Evolutionary conservation across 176 grass and related monocot genomes (phyloP).

Genomic region (Paspalum vaginatum): DNA sequence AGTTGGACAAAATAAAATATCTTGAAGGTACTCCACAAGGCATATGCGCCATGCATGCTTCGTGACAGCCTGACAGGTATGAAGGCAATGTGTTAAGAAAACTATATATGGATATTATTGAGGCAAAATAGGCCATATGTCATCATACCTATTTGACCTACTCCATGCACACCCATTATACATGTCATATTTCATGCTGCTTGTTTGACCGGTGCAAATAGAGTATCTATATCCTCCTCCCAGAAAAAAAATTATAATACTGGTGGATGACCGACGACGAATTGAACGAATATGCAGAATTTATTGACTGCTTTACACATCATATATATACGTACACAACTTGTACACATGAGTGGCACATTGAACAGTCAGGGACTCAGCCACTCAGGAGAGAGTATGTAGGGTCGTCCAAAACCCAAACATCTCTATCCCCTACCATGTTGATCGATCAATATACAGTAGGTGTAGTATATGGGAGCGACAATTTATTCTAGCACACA

Average conservation of each 20-base stretch:
- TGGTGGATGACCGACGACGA: conserved; percentile 14
- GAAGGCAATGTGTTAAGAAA: conserved; percentile 4
- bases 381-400: no score
- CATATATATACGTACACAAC: neutral
- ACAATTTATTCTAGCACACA: conserved; percentile 14
- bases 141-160: conserved; percentile 39
- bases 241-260: conserved; percentile 26
- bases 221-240: no score
- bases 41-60: no score
- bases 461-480: neutral
- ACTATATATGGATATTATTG: neutral
- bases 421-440: neutral
- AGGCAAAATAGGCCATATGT: neutral
- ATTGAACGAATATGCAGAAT: neutral
- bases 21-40: neutral
- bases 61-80: no score
- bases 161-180: conserved; percentile 39
- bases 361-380: conserved; percentile 4
- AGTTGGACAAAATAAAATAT: no score
- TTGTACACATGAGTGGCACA: conserved; percentile 16
- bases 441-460: neutral
- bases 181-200: conserved; percentile 53
- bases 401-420: neutral
- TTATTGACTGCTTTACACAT: conserved; percentile 16
- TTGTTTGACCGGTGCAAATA: conserved; percentile 22